Evolutionary conservation across 441 rosid genomes (phyloP).

Genomic region (Breynia disticha): DNA sequence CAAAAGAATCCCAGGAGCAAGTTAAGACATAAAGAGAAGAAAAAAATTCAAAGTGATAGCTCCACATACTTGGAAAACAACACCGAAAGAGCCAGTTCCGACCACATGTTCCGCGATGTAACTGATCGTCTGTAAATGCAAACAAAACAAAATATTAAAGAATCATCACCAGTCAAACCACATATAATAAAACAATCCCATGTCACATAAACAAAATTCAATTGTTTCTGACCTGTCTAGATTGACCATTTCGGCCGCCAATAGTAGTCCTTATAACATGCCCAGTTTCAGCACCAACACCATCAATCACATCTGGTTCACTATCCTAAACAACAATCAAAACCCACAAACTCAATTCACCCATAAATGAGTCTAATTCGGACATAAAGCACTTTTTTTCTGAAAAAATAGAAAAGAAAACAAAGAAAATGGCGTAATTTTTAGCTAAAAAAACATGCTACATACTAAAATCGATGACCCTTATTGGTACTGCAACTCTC

Average conservation of each 20-base stretch:
- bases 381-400: too few species aligned
- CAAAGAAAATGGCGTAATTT: too few species aligned
- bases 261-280: constrained; percentile 78
- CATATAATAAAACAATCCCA: neutral
- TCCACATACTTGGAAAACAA: constrained; percentile 73
- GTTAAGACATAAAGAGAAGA: neutral
- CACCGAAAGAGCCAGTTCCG: constrained; percentile 96
- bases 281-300: constrained; percentile 85
- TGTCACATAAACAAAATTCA: constrained; percentile 8
- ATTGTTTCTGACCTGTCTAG: constrained; percentile 87
- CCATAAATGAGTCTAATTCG: too few species aligned
- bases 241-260: constrained; percentile 85
- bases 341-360: neutral
- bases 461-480: too few species aligned
- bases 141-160: constrained; percentile 17
- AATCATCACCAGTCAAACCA: constrained; percentile 1
- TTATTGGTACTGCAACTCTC: too few species aligned
- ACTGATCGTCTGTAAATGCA: constrained; percentile 60
- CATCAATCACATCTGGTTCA: constrained; percentile 82
- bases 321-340: constrained; percentile 50
- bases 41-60: constrained; percentile 2
- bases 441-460: too few species aligned
- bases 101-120: constrained; percentile 93
- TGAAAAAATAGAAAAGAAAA: too few species aligned
- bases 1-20: neutral